These are phyloP conservation scores for Diaporthe sp. DNA, from an alignment of 2,329 filamentous ascomycete genomes.

Conservation along the genomic window DNA sequence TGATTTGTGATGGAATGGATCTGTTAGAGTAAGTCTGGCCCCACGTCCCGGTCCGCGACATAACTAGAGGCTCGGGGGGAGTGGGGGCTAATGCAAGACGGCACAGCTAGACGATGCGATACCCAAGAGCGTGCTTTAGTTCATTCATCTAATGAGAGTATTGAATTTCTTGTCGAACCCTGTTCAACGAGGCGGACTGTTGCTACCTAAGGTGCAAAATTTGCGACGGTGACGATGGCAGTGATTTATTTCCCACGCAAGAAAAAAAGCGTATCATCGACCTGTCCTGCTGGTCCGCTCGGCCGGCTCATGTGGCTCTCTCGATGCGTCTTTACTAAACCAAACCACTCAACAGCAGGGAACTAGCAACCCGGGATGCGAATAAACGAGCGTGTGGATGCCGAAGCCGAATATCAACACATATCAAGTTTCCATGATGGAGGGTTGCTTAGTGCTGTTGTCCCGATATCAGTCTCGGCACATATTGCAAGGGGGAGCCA, in stretches of 20 bases:
- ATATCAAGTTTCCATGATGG: not conserved
- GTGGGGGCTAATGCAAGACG: conserved; percentile 36
- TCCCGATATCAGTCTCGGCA: not conserved
- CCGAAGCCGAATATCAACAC: conserved; percentile 4
- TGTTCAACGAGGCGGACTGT: not conserved
- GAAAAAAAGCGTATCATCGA: not conserved
- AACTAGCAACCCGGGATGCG: conserved; percentile 22
- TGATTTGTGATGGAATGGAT: not conserved
- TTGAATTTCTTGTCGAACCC: conserved; percentile 17
- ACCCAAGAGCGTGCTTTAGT: conserved; percentile 25
- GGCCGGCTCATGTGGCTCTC: conserved; percentile 12
- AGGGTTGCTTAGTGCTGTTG: conserved; percentile 15
- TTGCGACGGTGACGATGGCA: not conserved
- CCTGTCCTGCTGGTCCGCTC: not conserved
- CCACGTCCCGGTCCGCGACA: not conserved
- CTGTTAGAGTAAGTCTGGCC: conserved; percentile 34
- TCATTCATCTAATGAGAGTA: conserved; percentile 39
- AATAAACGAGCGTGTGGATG: conserved; percentile 28
- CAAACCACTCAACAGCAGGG: not conserved
- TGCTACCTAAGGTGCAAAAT: conserved; percentile 15
- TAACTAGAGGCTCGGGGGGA: not conserved
- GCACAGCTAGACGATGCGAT: conserved; percentile 26
- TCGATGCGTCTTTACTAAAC: not conserved
- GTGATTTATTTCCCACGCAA: not conserved
- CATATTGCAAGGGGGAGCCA: not conserved